Conservation (phyloP, 2,329 filamentous ascomycete genomes). For the Xylaria multiplex region DNA sequence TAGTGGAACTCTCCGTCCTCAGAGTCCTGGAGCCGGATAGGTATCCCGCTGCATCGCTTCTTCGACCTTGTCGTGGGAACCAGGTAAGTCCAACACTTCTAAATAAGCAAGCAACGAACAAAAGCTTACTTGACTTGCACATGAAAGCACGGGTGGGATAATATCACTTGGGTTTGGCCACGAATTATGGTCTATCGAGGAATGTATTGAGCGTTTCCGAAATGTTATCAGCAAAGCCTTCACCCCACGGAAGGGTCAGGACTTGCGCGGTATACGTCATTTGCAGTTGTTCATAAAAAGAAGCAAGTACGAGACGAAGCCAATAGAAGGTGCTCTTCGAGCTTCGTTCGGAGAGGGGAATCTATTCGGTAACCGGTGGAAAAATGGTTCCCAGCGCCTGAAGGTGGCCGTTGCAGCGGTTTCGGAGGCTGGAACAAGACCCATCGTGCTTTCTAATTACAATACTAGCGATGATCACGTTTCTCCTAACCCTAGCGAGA, state of each 20-base stretch:
- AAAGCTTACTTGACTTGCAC: no score
- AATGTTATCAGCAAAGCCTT: slow-evolving; percentile 1
- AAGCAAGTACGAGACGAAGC: slow-evolving; percentile 1
- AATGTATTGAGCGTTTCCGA: slow-evolving; percentile 6
- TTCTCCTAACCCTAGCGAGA: no score
- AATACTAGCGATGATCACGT: not conserved
- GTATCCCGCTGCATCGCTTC: slow-evolving; percentile 13
- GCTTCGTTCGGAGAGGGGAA: not conserved
- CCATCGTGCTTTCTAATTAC: slow-evolving; percentile 3
- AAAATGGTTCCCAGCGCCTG: not conserved
- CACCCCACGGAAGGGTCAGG: not conserved
- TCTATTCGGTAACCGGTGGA: not conserved
- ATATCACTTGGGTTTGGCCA: slow-evolving; percentile 7
- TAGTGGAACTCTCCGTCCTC: slow-evolving; percentile 6
- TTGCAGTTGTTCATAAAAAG: not conserved
- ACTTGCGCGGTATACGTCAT: not conserved
- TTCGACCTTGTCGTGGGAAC: slow-evolving; percentile 11
- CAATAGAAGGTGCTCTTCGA: not conserved
- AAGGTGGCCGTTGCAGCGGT: slow-evolving; percentile 7
- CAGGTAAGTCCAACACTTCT: not conserved
- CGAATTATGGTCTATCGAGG: not conserved
- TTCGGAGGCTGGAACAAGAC: slow-evolving; percentile 2
- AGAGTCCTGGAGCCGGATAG: not conserved
- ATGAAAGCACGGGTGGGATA: slow-evolving; percentile 15
- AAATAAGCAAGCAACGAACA: no score